These are phyloP conservation scores for Chondrostereum purpureum DNA, from an alignment of 1,284 basidiomycete genomes.

Conservation along the genomic window DNA sequence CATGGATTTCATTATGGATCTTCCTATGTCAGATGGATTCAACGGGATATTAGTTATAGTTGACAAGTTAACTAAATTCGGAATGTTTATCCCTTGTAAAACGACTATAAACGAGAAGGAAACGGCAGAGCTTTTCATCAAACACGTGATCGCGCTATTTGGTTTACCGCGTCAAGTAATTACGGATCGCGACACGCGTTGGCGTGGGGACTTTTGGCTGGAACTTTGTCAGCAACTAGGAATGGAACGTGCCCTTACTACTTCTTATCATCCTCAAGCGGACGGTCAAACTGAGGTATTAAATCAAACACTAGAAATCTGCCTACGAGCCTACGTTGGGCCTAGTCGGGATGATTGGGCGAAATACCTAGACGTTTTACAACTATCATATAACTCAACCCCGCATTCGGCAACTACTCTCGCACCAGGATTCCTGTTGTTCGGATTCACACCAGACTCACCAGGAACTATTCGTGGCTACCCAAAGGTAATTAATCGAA, in stretches of 20 bases:
- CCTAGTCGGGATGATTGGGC: slow-evolving; percentile 16
- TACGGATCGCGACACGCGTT: slow-evolving; percentile 21
- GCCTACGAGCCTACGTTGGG: slow-evolving; percentile 19
- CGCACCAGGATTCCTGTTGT: slow-evolving; percentile 19
- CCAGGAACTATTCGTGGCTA: too few species aligned
- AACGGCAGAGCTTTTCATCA: slow-evolving; percentile 17
- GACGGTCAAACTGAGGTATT: slow-evolving; percentile 26
- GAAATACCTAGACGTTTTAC: too few species aligned
- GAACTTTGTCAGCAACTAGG: slow-evolving; percentile 18
- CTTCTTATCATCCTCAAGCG: slow-evolving; percentile 26
- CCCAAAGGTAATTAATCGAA: too few species aligned
- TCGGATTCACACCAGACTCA: slow-evolving; percentile 19
- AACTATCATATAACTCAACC: slow-evolving; percentile 20
- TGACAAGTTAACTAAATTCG: slow-evolving; percentile 33
- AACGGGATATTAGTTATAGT: slow-evolving; percentile 27
- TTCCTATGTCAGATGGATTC: slow-evolving; percentile 26
- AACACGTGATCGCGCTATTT: slow-evolving; percentile 16
- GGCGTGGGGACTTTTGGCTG: slow-evolving; percentile 16
- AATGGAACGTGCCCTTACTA: slow-evolving; percentile 19
- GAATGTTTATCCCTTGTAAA: slow-evolving; percentile 26
- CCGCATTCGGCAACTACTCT: slow-evolving; percentile 18
- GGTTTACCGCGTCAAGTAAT: slow-evolving; percentile 21
- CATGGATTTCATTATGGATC: slow-evolving; percentile 22
- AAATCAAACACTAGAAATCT: slow-evolving; percentile 26
- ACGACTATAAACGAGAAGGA: slow-evolving; percentile 16